Percentiles rank a stretch among this genome's conserved stretches.
Conservation (phyloP, 805 yeast genomes). For the Candida sonorensis region DNA sequence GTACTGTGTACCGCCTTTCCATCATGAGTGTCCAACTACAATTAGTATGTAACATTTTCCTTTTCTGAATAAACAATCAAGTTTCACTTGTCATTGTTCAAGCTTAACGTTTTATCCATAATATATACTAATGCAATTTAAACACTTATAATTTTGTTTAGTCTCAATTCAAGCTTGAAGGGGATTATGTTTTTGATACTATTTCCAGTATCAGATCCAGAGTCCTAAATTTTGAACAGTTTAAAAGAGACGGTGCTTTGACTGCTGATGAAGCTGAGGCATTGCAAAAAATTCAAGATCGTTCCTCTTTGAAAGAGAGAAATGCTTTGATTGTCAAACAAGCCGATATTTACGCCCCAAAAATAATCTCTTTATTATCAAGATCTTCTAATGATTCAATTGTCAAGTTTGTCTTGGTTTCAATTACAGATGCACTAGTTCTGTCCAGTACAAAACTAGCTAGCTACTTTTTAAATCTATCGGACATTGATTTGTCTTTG, state of each 20-base stretch:
- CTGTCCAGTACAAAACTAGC: constrained; percentile 23
- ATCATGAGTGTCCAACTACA: constrained; percentile 21
- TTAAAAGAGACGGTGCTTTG: constrained; percentile 65
- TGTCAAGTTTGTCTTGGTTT: constrained; percentile 55
- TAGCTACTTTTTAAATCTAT: constrained; percentile 31
- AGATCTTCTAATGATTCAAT: constrained; percentile 56
- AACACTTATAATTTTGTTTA: constrained; percentile 1
- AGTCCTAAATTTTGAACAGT: constrained; percentile 89
- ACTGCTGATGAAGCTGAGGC: constrained; percentile 57
- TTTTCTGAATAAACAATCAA: too few species aligned
- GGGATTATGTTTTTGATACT: constrained; percentile 58
- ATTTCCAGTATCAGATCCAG: constrained; percentile 66
- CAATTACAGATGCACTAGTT: constrained; percentile 50
- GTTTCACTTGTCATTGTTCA: too few species aligned
- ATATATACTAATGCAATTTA: too few species aligned
- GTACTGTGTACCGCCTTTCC: too few species aligned
- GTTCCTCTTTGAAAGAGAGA: constrained; percentile 28
- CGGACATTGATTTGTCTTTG: constrained; percentile 34
- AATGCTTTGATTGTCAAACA: constrained; percentile 35
- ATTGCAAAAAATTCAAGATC: constrained; percentile 29
- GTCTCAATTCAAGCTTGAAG: constrained; percentile 45
- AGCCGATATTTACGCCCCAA: constrained; percentile 45
- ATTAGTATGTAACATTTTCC: constrained; percentile 18
- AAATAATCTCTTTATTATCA: constrained; percentile 47
- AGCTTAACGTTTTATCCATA: too few species aligned